Evolutionary conservation across 2,329 filamentous ascomycete species (phyloP).

Genomic region (Metarhizium rileyi): DNA sequence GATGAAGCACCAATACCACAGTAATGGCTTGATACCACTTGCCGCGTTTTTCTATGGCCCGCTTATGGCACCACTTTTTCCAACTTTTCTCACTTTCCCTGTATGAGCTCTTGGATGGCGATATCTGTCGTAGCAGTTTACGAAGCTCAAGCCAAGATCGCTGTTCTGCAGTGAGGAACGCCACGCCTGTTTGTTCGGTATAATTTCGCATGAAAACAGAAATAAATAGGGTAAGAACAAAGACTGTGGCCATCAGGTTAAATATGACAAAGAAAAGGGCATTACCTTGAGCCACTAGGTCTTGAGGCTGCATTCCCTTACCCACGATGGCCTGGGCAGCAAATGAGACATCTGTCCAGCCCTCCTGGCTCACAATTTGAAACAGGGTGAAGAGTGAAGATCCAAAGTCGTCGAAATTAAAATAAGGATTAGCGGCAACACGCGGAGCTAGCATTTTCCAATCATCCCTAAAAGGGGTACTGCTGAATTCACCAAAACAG

Average conservation of each 20-base stretch:
- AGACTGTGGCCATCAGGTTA: constrained; percentile 92
- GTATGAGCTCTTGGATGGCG: constrained; percentile 85
- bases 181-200: constrained; percentile 95
- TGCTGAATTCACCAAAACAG: constrained; percentile 78
- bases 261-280: constrained; percentile 92
- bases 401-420: constrained; percentile 92
- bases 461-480: constrained; percentile 57
- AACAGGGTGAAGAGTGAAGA: constrained; percentile 91
- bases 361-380: constrained; percentile 97
- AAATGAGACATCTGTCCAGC: constrained; percentile 92
- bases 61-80: constrained; percentile 91
- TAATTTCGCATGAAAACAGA: constrained; percentile 99
- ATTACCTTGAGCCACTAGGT: constrained; percentile 67
- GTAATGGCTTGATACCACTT: constrained; percentile 84
- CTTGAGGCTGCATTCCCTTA: constrained; percentile 59
- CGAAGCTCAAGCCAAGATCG: constrained; percentile 92
- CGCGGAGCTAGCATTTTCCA: constrained; percentile 82
- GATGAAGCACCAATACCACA: constrained; percentile 66
- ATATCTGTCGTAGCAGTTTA: constrained; percentile 85
- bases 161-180: constrained; percentile 90
- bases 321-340: constrained; percentile 74
- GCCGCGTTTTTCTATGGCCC: constrained; percentile 88
- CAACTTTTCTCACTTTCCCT: constrained; percentile 65
- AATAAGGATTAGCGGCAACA: constrained; percentile 71
- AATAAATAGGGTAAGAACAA: constrained; percentile 93